Conservation (phyloP, 495 filamentous ascomycete genomes). For the Hamigera avellanea region DNA sequence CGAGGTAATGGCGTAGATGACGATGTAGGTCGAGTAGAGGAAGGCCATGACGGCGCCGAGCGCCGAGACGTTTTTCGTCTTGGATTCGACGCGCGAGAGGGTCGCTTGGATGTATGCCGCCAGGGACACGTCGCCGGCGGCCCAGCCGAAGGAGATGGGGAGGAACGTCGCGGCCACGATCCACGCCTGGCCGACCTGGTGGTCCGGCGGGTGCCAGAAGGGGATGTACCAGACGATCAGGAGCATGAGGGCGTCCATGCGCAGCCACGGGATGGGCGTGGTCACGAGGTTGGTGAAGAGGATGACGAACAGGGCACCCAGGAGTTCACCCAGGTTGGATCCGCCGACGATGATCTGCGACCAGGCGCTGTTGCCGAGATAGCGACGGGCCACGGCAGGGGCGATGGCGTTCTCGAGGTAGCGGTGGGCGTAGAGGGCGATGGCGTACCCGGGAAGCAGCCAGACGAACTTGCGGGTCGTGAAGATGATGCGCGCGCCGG, state of each 20-base stretch:
- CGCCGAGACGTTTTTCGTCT: slow-evolving; percentile 27
- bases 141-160: slow-evolving; percentile 36
- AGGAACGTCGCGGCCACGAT: slow-evolving; percentile 28
- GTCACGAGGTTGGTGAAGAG: slow-evolving; percentile 27
- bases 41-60: slow-evolving; percentile 37
- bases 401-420: slow-evolving; percentile 34
- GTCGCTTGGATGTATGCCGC: slow-evolving; percentile 34
- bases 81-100: slow-evolving; percentile 22
- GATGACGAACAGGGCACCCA: slow-evolving; percentile 30
- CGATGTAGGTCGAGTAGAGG: slow-evolving; percentile 32
- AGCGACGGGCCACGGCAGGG: slow-evolving; percentile 25
- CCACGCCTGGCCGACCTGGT: slow-evolving; percentile 24
- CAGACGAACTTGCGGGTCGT: slow-evolving; percentile 31
- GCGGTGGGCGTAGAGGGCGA: slow-evolving; percentile 32
- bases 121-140: slow-evolving; percentile 32
- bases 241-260: slow-evolving; percentile 26
- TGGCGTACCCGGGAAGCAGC: slow-evolving; percentile 30
- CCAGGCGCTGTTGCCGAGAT: slow-evolving; percentile 28
- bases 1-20: slow-evolving; percentile 27
- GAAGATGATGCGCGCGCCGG: slow-evolving; percentile 28
- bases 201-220: slow-evolving; percentile 8
- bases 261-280: slow-evolving; percentile 34
- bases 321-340: slow-evolving; percentile 31
- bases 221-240: slow-evolving; percentile 20
- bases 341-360: slow-evolving; percentile 35